Evolutionary conservation across 148 eudicot species (phyloP).

Genomic region (Rhododendron molle): DNA sequence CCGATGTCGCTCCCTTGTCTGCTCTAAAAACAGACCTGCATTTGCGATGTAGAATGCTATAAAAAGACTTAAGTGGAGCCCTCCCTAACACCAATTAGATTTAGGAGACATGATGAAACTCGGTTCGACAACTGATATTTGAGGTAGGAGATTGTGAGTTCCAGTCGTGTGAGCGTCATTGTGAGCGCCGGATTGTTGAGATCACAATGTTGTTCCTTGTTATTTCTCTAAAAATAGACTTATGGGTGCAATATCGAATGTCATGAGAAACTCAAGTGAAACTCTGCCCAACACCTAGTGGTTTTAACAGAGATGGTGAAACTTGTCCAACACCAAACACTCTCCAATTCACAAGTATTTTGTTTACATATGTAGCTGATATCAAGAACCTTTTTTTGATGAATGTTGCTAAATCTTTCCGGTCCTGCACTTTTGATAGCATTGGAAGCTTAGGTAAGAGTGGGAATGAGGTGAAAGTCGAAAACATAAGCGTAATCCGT

Average conservation of each 20-base stretch:
- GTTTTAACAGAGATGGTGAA: background rate
- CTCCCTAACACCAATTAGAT: background rate
- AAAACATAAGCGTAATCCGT: background rate
- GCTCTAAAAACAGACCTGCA: too few relatives aligned
- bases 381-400: background rate
- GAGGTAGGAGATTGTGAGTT: background rate
- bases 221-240: background rate
- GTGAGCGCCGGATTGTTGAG: background rate
- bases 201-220: too few relatives aligned
- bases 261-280: background rate
- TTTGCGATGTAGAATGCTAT: too few relatives aligned
- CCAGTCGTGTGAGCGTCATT: background rate
- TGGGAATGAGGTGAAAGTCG: conserved; percentile 18
- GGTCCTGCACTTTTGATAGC: conserved; percentile 1
- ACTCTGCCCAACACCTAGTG: background rate
- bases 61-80: background rate
- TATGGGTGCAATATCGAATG: background rate
- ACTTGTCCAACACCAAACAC: background rate
- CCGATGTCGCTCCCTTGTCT: too few relatives aligned
- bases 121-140: background rate
- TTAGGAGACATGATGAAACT: background rate
- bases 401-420: background rate
- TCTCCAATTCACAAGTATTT: background rate
- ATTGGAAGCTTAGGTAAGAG: conserved; percentile 25
- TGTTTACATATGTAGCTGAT: too few relatives aligned